Evolutionary conservation across 768 basidiomycete genomes (phyloP), one percentile per base, ranked within the genome.

Genomic region (Tulasnella sp.): DNA sequence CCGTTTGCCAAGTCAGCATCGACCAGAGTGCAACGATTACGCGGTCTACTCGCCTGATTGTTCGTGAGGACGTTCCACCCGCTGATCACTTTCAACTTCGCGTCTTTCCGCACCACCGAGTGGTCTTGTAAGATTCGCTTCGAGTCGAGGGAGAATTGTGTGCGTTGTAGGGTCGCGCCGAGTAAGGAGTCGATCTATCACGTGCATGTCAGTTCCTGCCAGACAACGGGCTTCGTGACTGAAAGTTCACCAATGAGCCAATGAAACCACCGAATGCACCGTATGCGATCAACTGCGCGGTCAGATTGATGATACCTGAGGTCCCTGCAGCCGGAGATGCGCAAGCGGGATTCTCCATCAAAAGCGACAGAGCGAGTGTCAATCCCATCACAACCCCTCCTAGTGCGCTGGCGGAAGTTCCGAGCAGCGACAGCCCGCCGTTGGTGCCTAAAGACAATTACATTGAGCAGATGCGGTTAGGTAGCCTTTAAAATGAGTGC

Each of bases 91-190:
- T 85, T 86, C 29, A 75, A 74, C 82, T 72, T 86, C 83, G 14
- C 70, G 17, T 77, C 78, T 36, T 64, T 52, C 26, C 77, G 72
- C 39, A 74, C 75, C 12, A 79, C 78, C 0, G 81, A 79, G 16
- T 81, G 82, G 75, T 91, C 88, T 64, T 89, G 87, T 16, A 92
- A 81, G 65, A 97, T 83, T 59, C 84, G 80, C 76, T 87, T 87
- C 75, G 83, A 84, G 26, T 82, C 81, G 59, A 80, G 80, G 5
- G 89, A 89, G 80, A 89, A 96, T 34, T 88, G 85, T 4, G 93
- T 94, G 69, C 84, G 82, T 76, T 98, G 95, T 0, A 96, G 78
- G 5, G 91, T 94, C 5, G 95, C 94, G 1, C 95, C 95, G 19
- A 97, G 82, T 14, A 97, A 59, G 0, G 92, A 94, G 78, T 98